Evolutionary conservation across 2,329 filamentous ascomycete genomes (phyloP), one percentile per base, ranked within the genome.

Genomic region (Colletotrichum neosansevieriae): DNA sequence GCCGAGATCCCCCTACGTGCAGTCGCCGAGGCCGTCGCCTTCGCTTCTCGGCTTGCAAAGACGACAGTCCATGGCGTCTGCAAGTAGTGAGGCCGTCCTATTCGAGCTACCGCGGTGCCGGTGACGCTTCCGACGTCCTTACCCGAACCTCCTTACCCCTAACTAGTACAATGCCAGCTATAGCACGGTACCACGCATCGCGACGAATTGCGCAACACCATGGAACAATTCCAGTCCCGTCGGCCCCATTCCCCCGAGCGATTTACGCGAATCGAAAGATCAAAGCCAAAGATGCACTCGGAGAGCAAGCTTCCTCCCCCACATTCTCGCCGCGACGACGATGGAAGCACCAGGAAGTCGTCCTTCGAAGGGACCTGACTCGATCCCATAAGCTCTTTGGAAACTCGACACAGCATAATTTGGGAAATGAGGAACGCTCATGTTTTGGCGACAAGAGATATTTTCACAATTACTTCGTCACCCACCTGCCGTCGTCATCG

Each of bases 381-480:
- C 24, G 36, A 19, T 44, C 24, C 24, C 34, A 38, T 6, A 45
- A 21, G 12, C n/a, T 21, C 5, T 10, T 21, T 21, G 15, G 45
- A 19, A 44, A 24, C 29, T 32, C 38, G n/a, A 42, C 40, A 29
- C 34, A 32, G 36, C n/a, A 13, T 15, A 21, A 29, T 5, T n/a
- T 54, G 11, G 29, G 32, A 32, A 34, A 12, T 11, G 11, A 5
- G 12, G 19, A 34, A 29, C 4, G 12, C 3, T 21, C 19, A 12
- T 47, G 34, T 34, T 29, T 42, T 4, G 34, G 40, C 17, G 50
- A 54, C 38, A 82, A 80, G 59, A 86, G 88, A 54, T 79, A 80
- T 71, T 98, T 98, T 79, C 94, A 98, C 82, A 94, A 97, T 74
- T 98, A 99, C 83, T 99, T 99, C 79, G 93, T 98, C 68, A 97